Conservation (phyloP, 2,329 filamentous ascomycete genomes). For the Thelonectria discophora region DNA sequence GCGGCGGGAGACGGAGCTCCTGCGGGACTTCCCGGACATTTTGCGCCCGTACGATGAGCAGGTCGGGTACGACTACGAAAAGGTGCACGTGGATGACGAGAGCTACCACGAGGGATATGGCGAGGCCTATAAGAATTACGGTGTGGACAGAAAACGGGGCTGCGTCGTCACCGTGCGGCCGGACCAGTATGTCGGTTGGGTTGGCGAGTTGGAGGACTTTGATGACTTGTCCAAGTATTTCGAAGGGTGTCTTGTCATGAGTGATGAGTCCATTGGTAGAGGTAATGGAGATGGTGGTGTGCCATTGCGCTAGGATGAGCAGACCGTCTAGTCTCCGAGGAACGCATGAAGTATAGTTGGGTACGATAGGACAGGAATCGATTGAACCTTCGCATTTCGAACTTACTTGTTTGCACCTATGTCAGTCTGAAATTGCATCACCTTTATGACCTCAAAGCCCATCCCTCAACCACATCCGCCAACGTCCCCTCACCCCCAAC, state of each 20-base stretch:
- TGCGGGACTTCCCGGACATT: slow-evolving; percentile 51
- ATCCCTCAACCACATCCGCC: slow-evolving; percentile 52
- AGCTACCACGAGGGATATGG: slow-evolving; percentile 64
- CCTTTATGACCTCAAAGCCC: too few relatives aligned
- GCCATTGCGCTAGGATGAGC: too few relatives aligned
- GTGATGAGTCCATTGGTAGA: too few relatives aligned
- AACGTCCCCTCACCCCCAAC: slow-evolving; percentile 61
- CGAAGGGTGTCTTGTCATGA: too few relatives aligned
- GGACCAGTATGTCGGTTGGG: slow-evolving; percentile 70
- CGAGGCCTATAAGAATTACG: slow-evolving; percentile 64
- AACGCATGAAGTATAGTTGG: too few relatives aligned
- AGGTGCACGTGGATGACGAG: slow-evolving; percentile 63
- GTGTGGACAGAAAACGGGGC: slow-evolving; percentile 63
- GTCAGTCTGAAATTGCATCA: too few relatives aligned
- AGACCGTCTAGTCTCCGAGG: too few relatives aligned
- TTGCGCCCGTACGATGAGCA: slow-evolving; percentile 57
- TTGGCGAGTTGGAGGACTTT: slow-evolving; percentile 49
- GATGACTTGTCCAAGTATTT: too few relatives aligned
- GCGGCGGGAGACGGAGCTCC: slow-evolving; percentile 57
- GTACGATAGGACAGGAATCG: too few relatives aligned
- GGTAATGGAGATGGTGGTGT: too few relatives aligned
- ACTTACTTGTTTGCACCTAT: too few relatives aligned
- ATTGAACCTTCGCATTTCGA: too few relatives aligned
- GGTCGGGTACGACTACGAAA: slow-evolving; percentile 64
- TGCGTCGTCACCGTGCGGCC: slow-evolving; percentile 69